Percentiles rank a stretch among this genome's conserved stretches.
phyloP scores from a whole-genome alignment of 495 filamentous ascomycete genomes.

The Aspergillus leporis region DNA sequence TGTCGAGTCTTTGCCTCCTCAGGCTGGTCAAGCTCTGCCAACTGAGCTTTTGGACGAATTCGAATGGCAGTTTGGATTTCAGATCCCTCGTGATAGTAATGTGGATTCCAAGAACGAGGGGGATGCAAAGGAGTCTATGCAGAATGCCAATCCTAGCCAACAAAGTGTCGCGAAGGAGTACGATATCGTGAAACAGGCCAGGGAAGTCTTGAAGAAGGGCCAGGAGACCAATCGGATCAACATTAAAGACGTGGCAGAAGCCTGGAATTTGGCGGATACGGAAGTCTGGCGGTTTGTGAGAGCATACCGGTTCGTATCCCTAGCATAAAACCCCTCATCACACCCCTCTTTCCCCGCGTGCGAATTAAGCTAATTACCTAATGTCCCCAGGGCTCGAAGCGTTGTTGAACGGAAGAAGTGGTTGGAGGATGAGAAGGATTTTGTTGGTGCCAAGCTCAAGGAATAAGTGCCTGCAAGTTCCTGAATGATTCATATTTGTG shows the following conservation, averaged over 20 bases:
- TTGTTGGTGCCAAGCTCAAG: conserved; percentile 32
- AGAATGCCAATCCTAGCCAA: conserved; percentile 45
- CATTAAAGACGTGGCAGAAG: conserved; percentile 69
- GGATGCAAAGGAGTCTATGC: conserved; percentile 41
- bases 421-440: conserved; percentile 47
- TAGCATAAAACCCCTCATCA: neutral
- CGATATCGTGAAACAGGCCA: conserved; percentile 60
- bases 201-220: conserved; percentile 46
- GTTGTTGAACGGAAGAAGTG: conserved; percentile 48
- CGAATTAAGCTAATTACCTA: conserved; percentile 17
- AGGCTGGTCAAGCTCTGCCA: conserved; percentile 43
- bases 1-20: conserved; percentile 60
- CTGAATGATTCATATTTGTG: neutral
- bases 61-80: conserved; percentile 90
- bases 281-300: conserved; percentile 91
- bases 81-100: conserved; percentile 58
- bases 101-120: conserved; percentile 54
- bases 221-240: conserved; percentile 31
- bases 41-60: conserved; percentile 57
- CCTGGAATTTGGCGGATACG: conserved; percentile 90
- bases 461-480: conserved; percentile 4
- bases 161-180: conserved; percentile 56
- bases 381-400: conserved; percentile 37
- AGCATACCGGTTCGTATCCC: conserved; percentile 55
- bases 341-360: neutral